These are phyloP conservation scores for Cornus florida DNA, from an alignment of 148 eudicot genomes.

Conservation along the genomic window DNA sequence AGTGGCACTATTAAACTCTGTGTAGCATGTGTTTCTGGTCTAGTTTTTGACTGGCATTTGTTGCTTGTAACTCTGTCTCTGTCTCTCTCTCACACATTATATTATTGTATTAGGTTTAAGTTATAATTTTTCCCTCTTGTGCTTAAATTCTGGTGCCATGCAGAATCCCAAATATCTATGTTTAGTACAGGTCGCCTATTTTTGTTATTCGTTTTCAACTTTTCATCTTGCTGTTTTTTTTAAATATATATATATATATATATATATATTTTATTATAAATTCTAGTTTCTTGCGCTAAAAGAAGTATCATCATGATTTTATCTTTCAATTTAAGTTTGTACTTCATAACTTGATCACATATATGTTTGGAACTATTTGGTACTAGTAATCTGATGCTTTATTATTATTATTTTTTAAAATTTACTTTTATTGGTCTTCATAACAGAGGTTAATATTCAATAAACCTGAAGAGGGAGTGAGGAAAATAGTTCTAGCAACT, in stretches of 20 bases:
- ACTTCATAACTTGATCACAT: slow-evolving; percentile 1
- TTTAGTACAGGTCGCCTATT: background rate
- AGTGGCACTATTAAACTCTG: too few relatives aligned
- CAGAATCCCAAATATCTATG: too few relatives aligned
- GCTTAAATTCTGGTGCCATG: too few relatives aligned
- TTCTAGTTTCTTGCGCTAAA: too few relatives aligned
- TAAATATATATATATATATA: too few relatives aligned
- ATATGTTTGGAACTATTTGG: background rate
- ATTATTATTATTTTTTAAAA: background rate
- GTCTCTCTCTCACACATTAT: too few relatives aligned
- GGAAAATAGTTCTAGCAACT: slow-evolving; percentile 96
- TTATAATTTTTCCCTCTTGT: too few relatives aligned
- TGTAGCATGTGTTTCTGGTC: too few relatives aligned
- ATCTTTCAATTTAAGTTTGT: background rate
- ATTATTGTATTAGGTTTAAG: too few relatives aligned
- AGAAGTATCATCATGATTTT: background rate
- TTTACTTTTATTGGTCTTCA: slow-evolving; percentile 22
- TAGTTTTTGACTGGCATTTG: too few relatives aligned
- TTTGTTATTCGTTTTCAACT: background rate
- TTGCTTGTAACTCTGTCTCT: too few relatives aligned
- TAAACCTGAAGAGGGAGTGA: slow-evolving; percentile 85
- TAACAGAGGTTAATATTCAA: slow-evolving; percentile 86
- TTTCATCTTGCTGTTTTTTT: background rate
- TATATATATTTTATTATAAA: too few relatives aligned
- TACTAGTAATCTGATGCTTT: slow-evolving; percentile 7